phyloP scores from a whole-genome alignment of 805 yeast genomes.

The Hanseniaspora occidentalis region DNA sequence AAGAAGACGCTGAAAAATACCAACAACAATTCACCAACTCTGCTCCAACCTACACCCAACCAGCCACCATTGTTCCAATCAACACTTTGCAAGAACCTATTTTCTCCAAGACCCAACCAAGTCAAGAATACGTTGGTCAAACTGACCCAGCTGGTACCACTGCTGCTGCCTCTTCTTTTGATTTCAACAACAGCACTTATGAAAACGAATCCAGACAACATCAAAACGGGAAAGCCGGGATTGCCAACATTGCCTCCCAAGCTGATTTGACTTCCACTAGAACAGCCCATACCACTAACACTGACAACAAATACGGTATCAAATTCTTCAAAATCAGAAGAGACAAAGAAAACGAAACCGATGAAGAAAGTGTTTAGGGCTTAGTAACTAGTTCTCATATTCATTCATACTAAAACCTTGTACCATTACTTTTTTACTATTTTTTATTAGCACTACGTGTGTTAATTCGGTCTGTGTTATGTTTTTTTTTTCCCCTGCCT shows the following conservation, averaged over 20 bases:
- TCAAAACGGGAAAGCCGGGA: too few species aligned
- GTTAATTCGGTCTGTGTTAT: not conserved
- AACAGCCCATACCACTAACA: conserved; percentile 12
- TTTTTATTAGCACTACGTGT: not conserved
- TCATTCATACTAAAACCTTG: not conserved
- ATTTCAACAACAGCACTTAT: not conserved
- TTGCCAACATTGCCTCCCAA: conserved; percentile 4
- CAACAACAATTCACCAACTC: conserved; percentile 5
- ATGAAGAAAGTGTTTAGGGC: conserved; percentile 27
- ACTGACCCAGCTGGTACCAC: too few species aligned
- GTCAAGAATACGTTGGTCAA: too few species aligned
- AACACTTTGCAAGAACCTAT: too few species aligned
- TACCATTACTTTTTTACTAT: not conserved
- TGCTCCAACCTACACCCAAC: not conserved
- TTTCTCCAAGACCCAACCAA: too few species aligned
- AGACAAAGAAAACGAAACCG: conserved; percentile 27
- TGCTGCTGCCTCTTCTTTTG: not conserved
- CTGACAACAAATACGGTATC: conserved; percentile 37
- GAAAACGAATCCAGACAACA: too few species aligned
- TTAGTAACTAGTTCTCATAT: not conserved
- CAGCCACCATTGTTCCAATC: not conserved
- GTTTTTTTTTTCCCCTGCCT: not conserved
- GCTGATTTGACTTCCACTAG: conserved; percentile 6
- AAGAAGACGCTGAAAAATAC: conserved; percentile 12
- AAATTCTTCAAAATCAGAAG: conserved; percentile 68